Conservation (phyloP, 1,139 yeast genomes). For the Taiozyma sp. region DNA sequence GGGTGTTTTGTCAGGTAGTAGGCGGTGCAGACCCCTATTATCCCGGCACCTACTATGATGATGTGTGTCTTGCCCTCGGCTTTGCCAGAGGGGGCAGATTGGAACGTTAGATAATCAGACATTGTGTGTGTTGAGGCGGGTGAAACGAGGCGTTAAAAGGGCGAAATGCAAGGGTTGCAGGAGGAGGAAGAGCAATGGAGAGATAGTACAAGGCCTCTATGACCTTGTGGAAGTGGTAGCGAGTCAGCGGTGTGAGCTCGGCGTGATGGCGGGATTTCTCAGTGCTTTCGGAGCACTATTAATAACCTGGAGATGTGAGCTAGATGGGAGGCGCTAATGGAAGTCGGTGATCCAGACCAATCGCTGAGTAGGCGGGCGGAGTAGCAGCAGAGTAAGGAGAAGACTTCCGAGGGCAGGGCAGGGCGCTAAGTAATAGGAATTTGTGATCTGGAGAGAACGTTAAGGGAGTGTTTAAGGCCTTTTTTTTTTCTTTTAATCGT, state of each 20-base stretch:
- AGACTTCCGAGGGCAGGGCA: no score
- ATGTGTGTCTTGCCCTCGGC: conserved; percentile 64
- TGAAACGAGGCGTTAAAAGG: not conserved
- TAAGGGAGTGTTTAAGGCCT: not conserved
- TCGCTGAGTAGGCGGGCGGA: not conserved
- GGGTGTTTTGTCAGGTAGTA: conserved; percentile 85
- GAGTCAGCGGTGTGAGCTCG: not conserved
- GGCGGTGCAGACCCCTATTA: conserved; percentile 94
- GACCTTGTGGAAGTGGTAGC: not conserved
- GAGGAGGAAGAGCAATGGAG: not conserved
- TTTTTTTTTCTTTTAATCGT: not conserved
- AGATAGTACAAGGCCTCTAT: not conserved
- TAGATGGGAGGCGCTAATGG: not conserved
- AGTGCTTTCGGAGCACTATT: not conserved
- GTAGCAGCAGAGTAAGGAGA: no score
- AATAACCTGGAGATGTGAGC: not conserved
- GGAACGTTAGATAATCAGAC: conserved; percentile 27
- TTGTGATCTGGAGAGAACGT: not conserved
- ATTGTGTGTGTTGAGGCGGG: not conserved
- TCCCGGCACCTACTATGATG: conserved; percentile 88
- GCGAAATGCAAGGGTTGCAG: not conserved
- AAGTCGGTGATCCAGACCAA: not conserved
- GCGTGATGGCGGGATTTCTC: not conserved
- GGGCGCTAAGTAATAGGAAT: no score
- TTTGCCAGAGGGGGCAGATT: conserved; percentile 49